Base-by-base conservation (phyloP, 768 basidiomycete species). In the Phaeotremella skinneri region DNA sequence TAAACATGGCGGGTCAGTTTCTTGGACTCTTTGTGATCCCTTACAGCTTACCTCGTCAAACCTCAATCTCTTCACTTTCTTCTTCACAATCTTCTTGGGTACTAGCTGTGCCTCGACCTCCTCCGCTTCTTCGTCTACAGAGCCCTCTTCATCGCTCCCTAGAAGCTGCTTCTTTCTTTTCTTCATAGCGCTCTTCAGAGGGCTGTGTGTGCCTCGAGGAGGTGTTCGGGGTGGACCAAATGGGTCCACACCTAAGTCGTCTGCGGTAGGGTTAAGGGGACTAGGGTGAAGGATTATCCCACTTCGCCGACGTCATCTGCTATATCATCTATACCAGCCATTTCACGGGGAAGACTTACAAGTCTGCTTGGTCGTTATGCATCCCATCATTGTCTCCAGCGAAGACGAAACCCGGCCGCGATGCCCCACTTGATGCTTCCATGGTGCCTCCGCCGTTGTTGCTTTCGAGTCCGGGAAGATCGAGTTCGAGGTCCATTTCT, bases 401-500 rank as follows among this genome's bases (percentile, higher is more conserved):
- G 31, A 64, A 21, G 14, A 55, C 59, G 29, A 61, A 51, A 11
- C 41, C 62, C 20, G 56, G 25, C 17, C 66, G 55, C 1, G 59
- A 64, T 2, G 66, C 62, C 11, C 30, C 63, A 32, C 62, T 64
- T 30, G 59, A 64, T 13, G 21, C 13, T 14, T 45, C 43, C 43
- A 45, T 45, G 29, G 59, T 61, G n/a, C 53, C 58, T 34, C 62
- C 49, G 3, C 55, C 59, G 2, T 27, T 26, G 3, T 29, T 31
- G 3, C 17, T 21, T 27, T 54, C 55, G 26, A 57, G 23, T 13
- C 43, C 43, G 7, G 34, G 34, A 6, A 45, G 11, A 32, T 52
- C 55, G 13, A 65, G 37, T 17, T 45, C 50, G 4, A 67, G 55
- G 51, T 63, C 62, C 23, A 68, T 41, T 29, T 67, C 66, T 49